Percentiles rank a stretch among this genome's conserved stretches.
Evolutionary conservation across 306 rosid species (phyloP).

Genomic region (cucumber (Cucumis sativus)): Cucumber_9930_V3 NC_026659.2:20603501-20604000

Average conservation of each 20-base stretch:
- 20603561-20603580: not conserved
- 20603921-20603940: too few species aligned
- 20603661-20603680: not conserved
- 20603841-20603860: too few species aligned
- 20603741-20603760: not conserved
- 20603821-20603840: not conserved
- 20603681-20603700: not conserved
- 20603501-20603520: not conserved
- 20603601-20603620: not conserved
- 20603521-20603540: not conserved
- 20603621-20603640: not conserved
- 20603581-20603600: not conserved
- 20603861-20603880: too few species aligned
- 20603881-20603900: too few species aligned
- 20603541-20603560: not conserved
- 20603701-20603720: not conserved
- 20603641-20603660: not conserved
- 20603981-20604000: too few species aligned
- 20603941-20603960: too few species aligned
- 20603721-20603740: not conserved
- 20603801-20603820: not conserved
- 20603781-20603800: not conserved
- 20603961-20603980: too few species aligned
- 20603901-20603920: too few species aligned
- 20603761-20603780: not conserved